phyloP scores from a whole-genome alignment of 306 rosid genomes.

The Lotus japonicus region DNA sequence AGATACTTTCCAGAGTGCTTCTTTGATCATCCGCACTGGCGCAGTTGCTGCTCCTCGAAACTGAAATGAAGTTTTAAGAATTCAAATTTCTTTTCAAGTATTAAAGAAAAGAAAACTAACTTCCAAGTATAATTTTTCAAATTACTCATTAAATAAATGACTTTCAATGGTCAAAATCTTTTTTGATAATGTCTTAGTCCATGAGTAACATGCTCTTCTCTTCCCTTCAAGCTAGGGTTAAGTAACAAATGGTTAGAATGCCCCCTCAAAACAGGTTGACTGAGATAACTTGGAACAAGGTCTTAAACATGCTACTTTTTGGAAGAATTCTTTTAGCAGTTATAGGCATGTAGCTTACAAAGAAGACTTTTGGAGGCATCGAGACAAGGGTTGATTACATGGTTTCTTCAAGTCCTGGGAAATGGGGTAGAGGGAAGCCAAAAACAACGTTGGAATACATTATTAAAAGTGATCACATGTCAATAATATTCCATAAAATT shows the following conservation, averaged over 20 bases:
- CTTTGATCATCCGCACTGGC: slow-evolving; percentile 57
- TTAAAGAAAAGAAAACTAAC: background rate
- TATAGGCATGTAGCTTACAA: background rate
- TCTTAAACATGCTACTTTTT: background rate
- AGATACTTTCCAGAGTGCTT: slow-evolving; percentile 55
- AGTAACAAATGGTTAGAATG: background rate
- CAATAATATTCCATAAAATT: too few species aligned
- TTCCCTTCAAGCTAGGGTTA: background rate
- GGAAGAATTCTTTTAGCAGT: background rate
- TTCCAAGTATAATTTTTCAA: background rate
- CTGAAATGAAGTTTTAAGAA: slow-evolving; percentile 35
- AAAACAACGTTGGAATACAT: too few species aligned
- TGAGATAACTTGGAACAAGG: background rate
- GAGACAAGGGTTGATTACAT: too few species aligned
- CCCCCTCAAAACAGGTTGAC: background rate
- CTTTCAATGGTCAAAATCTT: background rate
- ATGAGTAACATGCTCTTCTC: background rate
- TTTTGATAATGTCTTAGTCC: background rate
- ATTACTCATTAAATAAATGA: background rate
- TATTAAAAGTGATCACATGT: too few species aligned
- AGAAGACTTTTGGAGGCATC: too few species aligned
- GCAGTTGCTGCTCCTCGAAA: slow-evolving; percentile 65
- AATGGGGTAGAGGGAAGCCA: too few species aligned
- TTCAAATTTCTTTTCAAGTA: slow-evolving; percentile 3
- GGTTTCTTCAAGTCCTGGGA: too few species aligned